Conservation (phyloP, 2,329 filamentous ascomycete species). For the Chaetomium strumarium region DNA sequence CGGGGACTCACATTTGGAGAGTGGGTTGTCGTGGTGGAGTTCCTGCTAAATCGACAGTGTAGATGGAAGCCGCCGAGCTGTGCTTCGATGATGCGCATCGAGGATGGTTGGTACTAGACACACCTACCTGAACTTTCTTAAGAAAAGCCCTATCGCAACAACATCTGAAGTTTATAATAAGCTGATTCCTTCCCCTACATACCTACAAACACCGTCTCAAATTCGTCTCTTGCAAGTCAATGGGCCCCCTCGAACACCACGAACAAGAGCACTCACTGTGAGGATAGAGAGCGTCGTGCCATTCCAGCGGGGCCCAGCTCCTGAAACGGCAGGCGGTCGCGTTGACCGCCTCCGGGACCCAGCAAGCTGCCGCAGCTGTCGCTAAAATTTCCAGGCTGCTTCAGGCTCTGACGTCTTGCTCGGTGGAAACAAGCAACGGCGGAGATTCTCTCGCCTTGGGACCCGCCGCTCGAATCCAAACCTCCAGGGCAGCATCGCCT, state of each 20-base stretch:
- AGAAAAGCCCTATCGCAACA: no score
- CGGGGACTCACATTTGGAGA: slow-evolving; percentile 25
- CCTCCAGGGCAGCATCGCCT: background rate
- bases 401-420: slow-evolving; percentile 8
- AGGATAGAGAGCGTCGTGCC: slow-evolving; percentile 4
- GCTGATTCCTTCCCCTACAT: no score
- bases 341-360: background rate
- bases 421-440: slow-evolving; percentile 6
- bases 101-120: no score
- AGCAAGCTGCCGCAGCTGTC: slow-evolving; percentile 1
- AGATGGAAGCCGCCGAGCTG: no score
- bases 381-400: slow-evolving; percentile 15
- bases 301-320: slow-evolving; percentile 13
- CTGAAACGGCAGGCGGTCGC: slow-evolving; percentile 25
- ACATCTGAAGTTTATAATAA: no score
- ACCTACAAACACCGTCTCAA: no score
- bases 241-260: background rate
- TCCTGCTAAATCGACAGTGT: background rate
- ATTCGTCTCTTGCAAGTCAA: no score
- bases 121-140: no score
- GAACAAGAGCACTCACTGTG: slow-evolving; percentile 1
- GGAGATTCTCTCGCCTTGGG: slow-evolving; percentile 4
- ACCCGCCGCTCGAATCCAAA: slow-evolving; percentile 3
- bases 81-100: no score
- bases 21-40: slow-evolving; percentile 15